Evolutionary conservation across 345 rosid species (phyloP), one percentile per base, ranked within the genome.

Genomic region (Eucalyptus pauciflora): DNA sequence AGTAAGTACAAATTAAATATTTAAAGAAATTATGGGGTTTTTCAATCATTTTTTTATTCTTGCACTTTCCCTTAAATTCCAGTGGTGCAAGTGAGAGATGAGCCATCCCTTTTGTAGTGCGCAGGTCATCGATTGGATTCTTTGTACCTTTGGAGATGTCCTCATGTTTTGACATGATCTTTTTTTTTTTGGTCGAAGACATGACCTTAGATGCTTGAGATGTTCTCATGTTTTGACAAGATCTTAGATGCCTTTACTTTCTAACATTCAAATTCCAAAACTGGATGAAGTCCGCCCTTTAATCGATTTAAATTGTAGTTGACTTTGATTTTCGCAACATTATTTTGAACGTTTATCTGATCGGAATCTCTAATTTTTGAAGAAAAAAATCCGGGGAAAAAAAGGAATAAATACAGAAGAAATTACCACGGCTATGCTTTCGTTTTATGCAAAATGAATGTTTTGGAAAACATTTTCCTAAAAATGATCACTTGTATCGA

Each of bases 391-490:
- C 3, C 2, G 15, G 6, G 10, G 20, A 18, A 31, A 7, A 31
- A 2, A 31, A 31, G 16, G 80, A 69, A 69, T 31, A 8, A 16
- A 16, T n/a, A 33, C 2, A 69, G 1, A 69, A 69, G 13, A 37
- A 71, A 37, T 37, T 71, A 37, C 27, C 43, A 5, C 33, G 81
- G 24, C 4, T 9, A 20, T 10, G 13, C 9, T 33, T 17, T 52
- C 10, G 1, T 10, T 33, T 9, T 8, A 0, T 17, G 3, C 0
- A 67, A 67, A 67, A 67, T 31, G 2, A 67, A 15, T 1, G 1
- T n/a, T 67, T 4, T 4, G 1, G 3, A 15, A 67, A 15, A 67
- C 0, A 7, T 67, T 67, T 67, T 67, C 0, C 3, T 31, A 16
- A 31, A 31, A n/a, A 64, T 15, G 3, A 64, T n/a, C 14, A 31